These are phyloP conservation scores for Wickerhamiella pararugosa DNA, from an alignment of 1,139 yeast genomes.

Conservation along the genomic window DNA sequence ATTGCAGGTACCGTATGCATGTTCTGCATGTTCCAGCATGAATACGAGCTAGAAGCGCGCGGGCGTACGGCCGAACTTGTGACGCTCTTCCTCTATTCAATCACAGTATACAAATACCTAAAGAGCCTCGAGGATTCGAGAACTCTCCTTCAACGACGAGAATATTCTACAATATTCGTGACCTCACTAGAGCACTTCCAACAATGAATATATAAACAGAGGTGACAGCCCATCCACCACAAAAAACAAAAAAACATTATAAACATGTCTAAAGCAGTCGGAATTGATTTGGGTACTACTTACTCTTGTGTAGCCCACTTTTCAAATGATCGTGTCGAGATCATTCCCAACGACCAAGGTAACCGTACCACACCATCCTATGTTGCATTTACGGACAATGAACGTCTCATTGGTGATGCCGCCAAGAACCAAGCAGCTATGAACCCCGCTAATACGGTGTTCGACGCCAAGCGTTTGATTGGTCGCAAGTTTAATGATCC, in stretches of 20 bases:
- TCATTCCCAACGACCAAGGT: slow-evolving; percentile 96
- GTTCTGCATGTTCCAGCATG: too few relatives aligned
- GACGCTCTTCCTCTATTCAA: too few relatives aligned
- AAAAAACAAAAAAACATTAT: background rate
- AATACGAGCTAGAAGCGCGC: too few relatives aligned
- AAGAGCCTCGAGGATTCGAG: too few relatives aligned
- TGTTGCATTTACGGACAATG: slow-evolving; percentile 92
- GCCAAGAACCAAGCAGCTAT: slow-evolving; percentile 97
- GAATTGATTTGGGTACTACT: slow-evolving; percentile 95
- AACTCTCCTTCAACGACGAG: too few relatives aligned
- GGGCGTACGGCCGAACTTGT: too few relatives aligned
- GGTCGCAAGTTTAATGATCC: slow-evolving; percentile 84
- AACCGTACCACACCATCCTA: slow-evolving; percentile 96
- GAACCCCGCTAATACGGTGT: slow-evolving; percentile 91
- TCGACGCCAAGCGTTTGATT: slow-evolving; percentile 92
- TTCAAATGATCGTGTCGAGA: slow-evolving; percentile 81
- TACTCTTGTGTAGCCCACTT: slow-evolving; percentile 97
- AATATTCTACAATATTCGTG: too few relatives aligned
- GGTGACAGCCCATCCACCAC: too few relatives aligned
- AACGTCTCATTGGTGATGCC: slow-evolving; percentile 96
- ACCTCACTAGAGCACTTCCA: too few relatives aligned
- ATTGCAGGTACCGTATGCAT: too few relatives aligned
- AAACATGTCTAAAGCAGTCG: slow-evolving; percentile 27
- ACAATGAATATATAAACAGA: too few relatives aligned
- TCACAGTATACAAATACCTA: too few relatives aligned